Evolutionary conservation across 352 stramenopile species (phyloP), one percentile per base, ranked within the genome.

Genomic region (Halophytophthora polymorphica): DNA sequence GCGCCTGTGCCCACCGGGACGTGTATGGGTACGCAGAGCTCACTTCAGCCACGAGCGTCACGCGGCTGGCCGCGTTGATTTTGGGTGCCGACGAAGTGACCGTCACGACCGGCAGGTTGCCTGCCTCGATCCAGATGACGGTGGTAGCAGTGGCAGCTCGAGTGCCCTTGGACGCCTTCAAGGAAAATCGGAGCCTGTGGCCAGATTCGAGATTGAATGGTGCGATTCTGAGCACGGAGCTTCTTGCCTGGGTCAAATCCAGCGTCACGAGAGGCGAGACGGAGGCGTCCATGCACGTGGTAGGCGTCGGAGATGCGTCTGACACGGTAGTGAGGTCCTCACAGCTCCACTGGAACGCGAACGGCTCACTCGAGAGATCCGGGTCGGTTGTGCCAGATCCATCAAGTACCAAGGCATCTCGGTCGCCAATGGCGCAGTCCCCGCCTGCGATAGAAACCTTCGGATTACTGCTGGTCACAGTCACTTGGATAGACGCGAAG

Each of bases 11-110:
- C 81, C 81, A 92, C 1, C 64, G 57, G 1, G 58, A 50, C 0
- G 58, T 77, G 51, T 71, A 88, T n/a, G 78, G 81, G 39, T 89
- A 92, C 23, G 79, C 64, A 13, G 81, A 90, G 36, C 43, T 69
- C 17, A 90, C 66, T 0, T 50, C 46, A 1, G 58, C 64, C 1
- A 46, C 57, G 4, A 92, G 45, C 1, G 49, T 43, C 2, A 92
- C 38, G 2, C 76, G 67, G 2, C 37, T 71, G 0, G 74, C 65
- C 0, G 81, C 64, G 23, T 82, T 83, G 35, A 92, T 61, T 36
- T 75, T 87, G 1, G 50, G 39, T 7, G 63, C 31, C 0, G 72
- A 69, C 0, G 64, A 47, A 10, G 51, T 35, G 18, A 77, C 58
- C 0, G 22, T 41, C 10, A 92, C 73, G 3, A 73, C 54, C 0